Evolutionary conservation across 345 rosid species (phyloP), one percentile per base, ranked within the genome.

Genomic region (Eucalyptus polybractea): DNA sequence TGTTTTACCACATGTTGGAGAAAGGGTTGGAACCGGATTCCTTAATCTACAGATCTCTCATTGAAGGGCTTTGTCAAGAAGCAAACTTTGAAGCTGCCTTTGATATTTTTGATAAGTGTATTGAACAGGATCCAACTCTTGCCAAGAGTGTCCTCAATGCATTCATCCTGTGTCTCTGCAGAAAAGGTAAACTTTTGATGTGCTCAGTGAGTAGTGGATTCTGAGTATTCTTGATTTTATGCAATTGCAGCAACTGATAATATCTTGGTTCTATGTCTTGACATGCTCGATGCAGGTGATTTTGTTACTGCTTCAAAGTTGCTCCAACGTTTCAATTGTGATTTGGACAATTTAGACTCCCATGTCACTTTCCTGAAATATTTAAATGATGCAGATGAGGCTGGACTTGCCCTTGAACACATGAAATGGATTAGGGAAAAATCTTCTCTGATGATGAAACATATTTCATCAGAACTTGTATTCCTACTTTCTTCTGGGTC

Each of bases 51-150:
- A 91, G 86, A 4, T 93, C 92, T 37, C 94, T 97, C 83, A 92
- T 95, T 3, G 95, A 91, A 90, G 97, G 95, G n/a, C 91, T 96
- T 25, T 96, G 97, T 92, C 94, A 91, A 88, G 98, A 95, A 86
- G 90, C 93, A 72, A 93, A 94, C 87, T 92, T 94, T 58, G 94
- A 95, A 89, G 93, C 91, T 88, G 97, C 97, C 87, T 29, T 92
- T 53, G 92, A 93, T 90, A 92, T 95, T 76, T 97, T 93, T 60
- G 88, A 92, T 89, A 91, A 93, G 87, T 92, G 93, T 89, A 89
- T 92, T 87, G 91, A 91, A 90, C 96, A 90, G 87, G 94, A 94
- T 90, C 87, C 80, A 88, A 83, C 58, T 87, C 92, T 94, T 54
- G 95, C 95, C 24, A 90, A 29, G 62, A 92, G 91, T 67, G 92